Conservation (phyloP, 108 stramenopile species). For the Skeletonema marinoi region DNA sequence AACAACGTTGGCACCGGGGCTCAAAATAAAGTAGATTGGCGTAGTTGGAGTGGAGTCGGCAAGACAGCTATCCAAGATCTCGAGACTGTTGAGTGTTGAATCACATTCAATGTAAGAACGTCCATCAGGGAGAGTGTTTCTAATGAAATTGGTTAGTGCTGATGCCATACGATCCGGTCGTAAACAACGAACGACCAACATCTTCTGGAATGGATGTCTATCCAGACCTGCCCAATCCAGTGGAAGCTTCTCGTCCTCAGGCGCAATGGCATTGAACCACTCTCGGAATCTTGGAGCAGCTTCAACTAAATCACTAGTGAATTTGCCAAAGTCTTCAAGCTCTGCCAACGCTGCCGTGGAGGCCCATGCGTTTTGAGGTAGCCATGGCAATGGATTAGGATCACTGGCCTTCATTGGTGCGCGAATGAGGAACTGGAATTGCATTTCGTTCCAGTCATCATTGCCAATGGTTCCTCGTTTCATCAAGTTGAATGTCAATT, state of each 20-base stretch:
- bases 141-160: conserved; percentile 77
- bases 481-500: conserved; percentile 90
- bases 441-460: conserved; percentile 66
- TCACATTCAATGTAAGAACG: conserved; percentile 87
- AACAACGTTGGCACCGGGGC: conserved; percentile 90
- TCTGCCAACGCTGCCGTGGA: conserved; percentile 68
- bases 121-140: conserved; percentile 75
- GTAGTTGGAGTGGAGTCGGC: conserved; percentile 80
- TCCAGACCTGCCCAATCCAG: conserved; percentile 91
- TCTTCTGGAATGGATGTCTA: conserved; percentile 88
- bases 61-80: conserved; percentile 79
- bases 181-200: conserved; percentile 88
- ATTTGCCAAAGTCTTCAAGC: conserved; percentile 84
- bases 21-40: conserved; percentile 92
- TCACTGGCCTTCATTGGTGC: conserved; percentile 67
- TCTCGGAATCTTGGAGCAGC: conserved; percentile 89
- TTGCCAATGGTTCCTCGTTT: conserved; percentile 82
- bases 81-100: conserved; percentile 75
- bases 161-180: conserved; percentile 88
- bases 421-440: conserved; percentile 87
- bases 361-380: conserved; percentile 81
- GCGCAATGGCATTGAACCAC: conserved; percentile 88
- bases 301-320: conserved; percentile 83
- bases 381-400: conserved; percentile 79
- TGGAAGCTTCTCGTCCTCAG: conserved; percentile 90